Percentiles rank a stretch among this genome's conserved stretches.
These are phyloP conservation scores for Salix koriyanagi DNA, from an alignment of 345 rosid species.

Conservation along the genomic window DNA sequence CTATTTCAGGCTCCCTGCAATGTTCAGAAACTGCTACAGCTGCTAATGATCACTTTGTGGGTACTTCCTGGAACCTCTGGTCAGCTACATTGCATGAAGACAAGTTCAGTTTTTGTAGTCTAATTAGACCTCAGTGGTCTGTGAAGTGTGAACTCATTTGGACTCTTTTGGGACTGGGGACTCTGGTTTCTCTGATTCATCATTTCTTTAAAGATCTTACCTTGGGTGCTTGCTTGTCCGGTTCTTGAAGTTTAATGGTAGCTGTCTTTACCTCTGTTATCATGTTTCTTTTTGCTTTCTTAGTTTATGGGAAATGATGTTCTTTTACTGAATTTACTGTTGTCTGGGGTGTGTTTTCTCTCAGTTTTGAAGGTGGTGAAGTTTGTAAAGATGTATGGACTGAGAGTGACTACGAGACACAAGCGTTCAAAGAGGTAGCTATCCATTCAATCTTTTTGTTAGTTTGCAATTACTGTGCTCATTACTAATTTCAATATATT, in stretches of 20 bases:
- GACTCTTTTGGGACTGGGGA: constrained; percentile 2
- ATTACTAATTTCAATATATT: constrained; percentile 15
- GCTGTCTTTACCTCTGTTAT: constrained; percentile 17
- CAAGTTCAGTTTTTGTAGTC: constrained; percentile 28
- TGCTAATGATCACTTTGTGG: constrained; percentile 28
- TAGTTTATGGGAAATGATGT: constrained; percentile 10
- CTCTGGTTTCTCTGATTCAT: constrained; percentile 12
- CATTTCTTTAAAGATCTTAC: constrained; percentile 6
- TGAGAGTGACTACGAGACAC: constrained; percentile 49
- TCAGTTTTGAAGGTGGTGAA: constrained; percentile 44
- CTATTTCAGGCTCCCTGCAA: constrained; percentile 15
- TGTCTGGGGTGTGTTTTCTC: constrained; percentile 27
- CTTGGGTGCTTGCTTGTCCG: constrained; percentile 19
- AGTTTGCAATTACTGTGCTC: constrained; percentile 20
- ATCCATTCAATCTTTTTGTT: constrained; percentile 17
- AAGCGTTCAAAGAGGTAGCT: constrained; percentile 86
- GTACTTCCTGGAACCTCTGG: constrained; percentile 17
- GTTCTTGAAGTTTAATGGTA: constrained; percentile 22
- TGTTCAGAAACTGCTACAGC: constrained; percentile 27
- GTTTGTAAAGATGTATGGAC: constrained; percentile 51
- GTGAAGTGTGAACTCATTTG: constrained; percentile 20
- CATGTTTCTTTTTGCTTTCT: background rate
- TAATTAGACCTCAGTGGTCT: background rate
- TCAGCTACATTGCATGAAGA: constrained; percentile 22
- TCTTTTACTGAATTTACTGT: constrained; percentile 10